These are phyloP conservation scores for Nakaseomyces sp. DNA, from an alignment of 1,139 yeast species.

Conservation along the genomic window DNA sequence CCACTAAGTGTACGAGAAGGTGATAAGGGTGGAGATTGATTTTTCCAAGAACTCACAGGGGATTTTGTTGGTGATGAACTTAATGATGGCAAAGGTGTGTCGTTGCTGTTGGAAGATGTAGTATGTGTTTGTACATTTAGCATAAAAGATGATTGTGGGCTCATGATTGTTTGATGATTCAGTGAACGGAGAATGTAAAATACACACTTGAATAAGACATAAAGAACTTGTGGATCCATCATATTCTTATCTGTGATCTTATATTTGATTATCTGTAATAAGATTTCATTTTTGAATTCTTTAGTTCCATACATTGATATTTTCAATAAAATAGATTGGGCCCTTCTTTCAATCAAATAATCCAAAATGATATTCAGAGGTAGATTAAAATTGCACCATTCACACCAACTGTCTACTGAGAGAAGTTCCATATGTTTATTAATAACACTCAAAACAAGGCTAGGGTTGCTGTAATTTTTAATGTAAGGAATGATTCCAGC, in stretches of 20 bases:
- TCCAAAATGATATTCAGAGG: constrained; percentile 11
- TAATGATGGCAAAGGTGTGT: neutral
- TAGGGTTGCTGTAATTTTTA: constrained; percentile 10
- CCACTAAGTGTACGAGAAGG: constrained; percentile 2
- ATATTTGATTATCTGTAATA: constrained; percentile 10
- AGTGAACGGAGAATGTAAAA: constrained; percentile 12
- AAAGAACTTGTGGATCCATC: constrained; percentile 13
- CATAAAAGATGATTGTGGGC: neutral
- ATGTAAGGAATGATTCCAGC: constrained; percentile 7
- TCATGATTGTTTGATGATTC: neutral
- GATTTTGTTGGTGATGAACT: constrained; percentile 6
- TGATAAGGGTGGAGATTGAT: constrained; percentile 4
- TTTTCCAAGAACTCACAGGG: constrained; percentile 5
- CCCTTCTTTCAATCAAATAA: constrained; percentile 15
- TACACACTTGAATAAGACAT: constrained; percentile 23
- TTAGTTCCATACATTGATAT: constrained; percentile 14
- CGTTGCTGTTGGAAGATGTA: neutral
- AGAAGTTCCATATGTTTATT: constrained; percentile 18
- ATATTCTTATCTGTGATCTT: constrained; percentile 7
- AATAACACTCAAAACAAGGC: constrained; percentile 16
- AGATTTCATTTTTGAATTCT: constrained; percentile 14
- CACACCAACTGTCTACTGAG: constrained; percentile 21
- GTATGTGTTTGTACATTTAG: neutral
- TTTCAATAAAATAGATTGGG: constrained; percentile 23
- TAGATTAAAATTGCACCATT: constrained; percentile 24